Conservation (phyloP, 139 green algal species). For the Deuterostichococcus epilithicus region DNA sequence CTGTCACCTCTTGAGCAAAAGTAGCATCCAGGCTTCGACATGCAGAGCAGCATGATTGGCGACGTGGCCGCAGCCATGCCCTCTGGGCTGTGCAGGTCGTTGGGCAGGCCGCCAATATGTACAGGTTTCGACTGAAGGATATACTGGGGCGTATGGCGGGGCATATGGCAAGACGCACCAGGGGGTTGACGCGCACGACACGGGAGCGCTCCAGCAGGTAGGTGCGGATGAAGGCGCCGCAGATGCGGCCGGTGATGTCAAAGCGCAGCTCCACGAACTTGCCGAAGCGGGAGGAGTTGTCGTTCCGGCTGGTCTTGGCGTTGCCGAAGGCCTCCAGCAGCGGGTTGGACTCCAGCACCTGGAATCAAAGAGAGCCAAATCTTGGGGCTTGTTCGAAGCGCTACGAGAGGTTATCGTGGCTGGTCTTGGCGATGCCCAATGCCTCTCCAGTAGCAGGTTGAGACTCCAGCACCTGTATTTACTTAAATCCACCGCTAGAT, state of each 20-base stretch:
- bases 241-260: constrained; percentile 44
- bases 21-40: too few relatives aligned
- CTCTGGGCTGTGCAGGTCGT: too few relatives aligned
- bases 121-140: too few relatives aligned
- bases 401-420: constrained; percentile 78
- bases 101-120: too few relatives aligned
- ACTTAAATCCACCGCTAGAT: neutral
- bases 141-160: too few relatives aligned
- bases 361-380: neutral
- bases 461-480: constrained; percentile 63
- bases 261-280: constrained; percentile 88
- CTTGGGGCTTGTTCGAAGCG: neutral
- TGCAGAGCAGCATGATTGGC: too few relatives aligned
- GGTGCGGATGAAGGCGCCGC: constrained; percentile 58
- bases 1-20: too few relatives aligned
- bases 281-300: constrained; percentile 82
- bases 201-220: constrained; percentile 77
- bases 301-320: constrained; percentile 82
- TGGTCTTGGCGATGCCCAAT: constrained; percentile 86
- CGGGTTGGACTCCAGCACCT: constrained; percentile 81
- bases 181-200: constrained; percentile 62
- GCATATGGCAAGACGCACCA: neutral
- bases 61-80: too few relatives aligned
- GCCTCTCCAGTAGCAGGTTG: constrained; percentile 85
- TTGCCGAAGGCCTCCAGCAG: constrained; percentile 88